Base-by-base conservation (phyloP, 352 stramenopile species). In the Pythium vanterpoolii region DNA sequence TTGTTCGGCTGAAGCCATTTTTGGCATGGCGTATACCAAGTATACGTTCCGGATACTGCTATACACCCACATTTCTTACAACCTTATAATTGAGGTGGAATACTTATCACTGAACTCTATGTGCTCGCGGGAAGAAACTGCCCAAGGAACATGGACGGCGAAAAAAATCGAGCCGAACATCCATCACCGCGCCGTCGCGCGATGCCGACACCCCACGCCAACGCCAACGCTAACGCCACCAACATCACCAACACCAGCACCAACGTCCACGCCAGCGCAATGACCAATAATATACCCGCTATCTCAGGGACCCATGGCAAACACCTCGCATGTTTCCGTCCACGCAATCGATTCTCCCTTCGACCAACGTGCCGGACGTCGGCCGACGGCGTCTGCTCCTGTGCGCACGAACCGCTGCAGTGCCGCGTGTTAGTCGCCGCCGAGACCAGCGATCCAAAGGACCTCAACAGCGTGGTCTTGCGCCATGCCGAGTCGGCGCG, bases 271-370 rank as follows among this genome's bases (percentile, higher is more conserved):
- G n/a, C 21, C 23, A 50, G 5, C 43, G 11, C 43, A 2, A 18
- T 34, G 3, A 18, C n/a, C 40, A 46, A 46, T 19, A 19, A 10
- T 3, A 28, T 19, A 18, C 13, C 9, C 24, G 28, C 28, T 1
- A 24, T 60, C 40, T 51, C 45, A n/a, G 46, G 46, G 6, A 26
- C 24, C 18, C 81, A 91, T 44, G 82, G 82, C 6, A 55, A 61
- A 38, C 74, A 79, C 1, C 68, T 91, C 31, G 64, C 74, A 30
- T 91, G 82, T 55, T 91, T 89, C 65, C 79, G 79, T 0, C 74
- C 82, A 14, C 73, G 64, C n/a, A 68, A 76, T 46, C 79, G 82
- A 19, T 91, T 87, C 46, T 56, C 65, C 19, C 11, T 66, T 11
- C 44, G 38, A 8, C 58, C 48, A 4, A 59, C 33, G 43, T 61